These are phyloP conservation scores for Ogataea salicorniae DNA, from an alignment of 805 yeast species.

Conservation along the genomic window DNA sequence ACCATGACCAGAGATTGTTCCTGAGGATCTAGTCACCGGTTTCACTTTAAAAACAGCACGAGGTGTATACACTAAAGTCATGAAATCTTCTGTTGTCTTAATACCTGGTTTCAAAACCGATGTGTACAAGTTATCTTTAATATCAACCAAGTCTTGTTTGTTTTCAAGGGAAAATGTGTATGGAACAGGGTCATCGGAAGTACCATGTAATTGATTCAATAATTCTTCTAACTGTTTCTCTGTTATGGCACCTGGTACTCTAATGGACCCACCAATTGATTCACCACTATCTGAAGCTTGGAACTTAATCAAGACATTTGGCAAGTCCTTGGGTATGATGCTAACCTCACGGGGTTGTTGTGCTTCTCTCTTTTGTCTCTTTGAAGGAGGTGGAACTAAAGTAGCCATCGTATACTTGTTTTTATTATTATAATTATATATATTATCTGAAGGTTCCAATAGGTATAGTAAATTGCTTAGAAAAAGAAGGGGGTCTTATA, in stretches of 20 bases:
- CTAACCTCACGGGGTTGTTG: constrained; percentile 76
- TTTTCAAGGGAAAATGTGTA: constrained; percentile 71
- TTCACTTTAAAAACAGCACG: constrained; percentile 90
- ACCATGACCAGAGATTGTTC: constrained; percentile 94
- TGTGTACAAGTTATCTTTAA: constrained; percentile 68
- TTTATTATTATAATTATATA: neutral
- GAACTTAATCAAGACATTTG: constrained; percentile 82
- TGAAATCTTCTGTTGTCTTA: constrained; percentile 86
- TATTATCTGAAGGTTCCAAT: too few species aligned
- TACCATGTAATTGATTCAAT: constrained; percentile 70
- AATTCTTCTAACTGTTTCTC: constrained; percentile 86
- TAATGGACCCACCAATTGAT: constrained; percentile 70
- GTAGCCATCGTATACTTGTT: constrained; percentile 86
- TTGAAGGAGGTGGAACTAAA: constrained; percentile 86
- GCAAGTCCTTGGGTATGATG: constrained; percentile 69
- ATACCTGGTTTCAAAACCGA: constrained; percentile 83
- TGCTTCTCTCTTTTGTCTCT: constrained; percentile 78
- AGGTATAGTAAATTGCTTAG: too few species aligned
- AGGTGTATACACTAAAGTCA: constrained; percentile 89
- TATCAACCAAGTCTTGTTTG: constrained; percentile 57
- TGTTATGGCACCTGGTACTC: constrained; percentile 87
- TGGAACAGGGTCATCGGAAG: constrained; percentile 80
- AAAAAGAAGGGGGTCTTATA: too few species aligned
- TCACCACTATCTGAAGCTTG: constrained; percentile 94
- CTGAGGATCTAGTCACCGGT: constrained; percentile 84